Percentiles rank a stretch among this genome's conserved stretches.
Conservation (phyloP, 2,329 filamentous ascomycete genomes). For the Orbilia ellipsospora region DNA sequence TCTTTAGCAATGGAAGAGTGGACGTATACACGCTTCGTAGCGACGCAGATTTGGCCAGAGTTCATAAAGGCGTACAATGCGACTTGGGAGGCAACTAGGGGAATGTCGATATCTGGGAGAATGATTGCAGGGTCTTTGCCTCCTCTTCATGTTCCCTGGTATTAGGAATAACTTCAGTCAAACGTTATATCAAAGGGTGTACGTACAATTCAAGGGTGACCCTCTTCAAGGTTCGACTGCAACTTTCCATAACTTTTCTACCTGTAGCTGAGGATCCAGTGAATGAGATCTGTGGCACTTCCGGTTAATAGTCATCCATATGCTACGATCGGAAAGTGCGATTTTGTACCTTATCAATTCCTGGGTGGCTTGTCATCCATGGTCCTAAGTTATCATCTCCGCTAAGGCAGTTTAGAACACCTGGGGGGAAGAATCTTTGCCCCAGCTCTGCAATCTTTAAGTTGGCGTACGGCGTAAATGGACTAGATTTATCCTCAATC, state of each 20-base stretch:
- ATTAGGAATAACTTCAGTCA: not conserved
- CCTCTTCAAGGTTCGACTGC: conserved; percentile 70
- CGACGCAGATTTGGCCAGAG: conserved; percentile 70
- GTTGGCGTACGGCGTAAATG: conserved; percentile 70
- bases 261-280: conserved; percentile 72
- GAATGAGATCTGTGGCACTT: conserved; percentile 64
- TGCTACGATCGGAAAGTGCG: not conserved
- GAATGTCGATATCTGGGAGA: conserved; percentile 69
- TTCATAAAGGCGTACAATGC: conserved; percentile 69
- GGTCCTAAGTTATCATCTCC: conserved; percentile 72
- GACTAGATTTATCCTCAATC: conserved; percentile 59
- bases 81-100: conserved; percentile 65
- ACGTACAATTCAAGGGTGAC: conserved; percentile 69
- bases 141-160: conserved; percentile 60
- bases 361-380: conserved; percentile 70
- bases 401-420: conserved; percentile 72
- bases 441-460: conserved; percentile 73
- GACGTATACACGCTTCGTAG: conserved; percentile 69
- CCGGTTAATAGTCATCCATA: not conserved
- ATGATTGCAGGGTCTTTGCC: conserved; percentile 73
- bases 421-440: conserved; percentile 70
- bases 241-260: conserved; percentile 71
- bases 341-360: conserved; percentile 69
- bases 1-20: conserved; percentile 68
- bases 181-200: conserved; percentile 1